These are phyloP conservation scores for Arxiozyma slooffiae DNA, from an alignment of 1,139 yeast species.

Conservation along the genomic window DNA sequence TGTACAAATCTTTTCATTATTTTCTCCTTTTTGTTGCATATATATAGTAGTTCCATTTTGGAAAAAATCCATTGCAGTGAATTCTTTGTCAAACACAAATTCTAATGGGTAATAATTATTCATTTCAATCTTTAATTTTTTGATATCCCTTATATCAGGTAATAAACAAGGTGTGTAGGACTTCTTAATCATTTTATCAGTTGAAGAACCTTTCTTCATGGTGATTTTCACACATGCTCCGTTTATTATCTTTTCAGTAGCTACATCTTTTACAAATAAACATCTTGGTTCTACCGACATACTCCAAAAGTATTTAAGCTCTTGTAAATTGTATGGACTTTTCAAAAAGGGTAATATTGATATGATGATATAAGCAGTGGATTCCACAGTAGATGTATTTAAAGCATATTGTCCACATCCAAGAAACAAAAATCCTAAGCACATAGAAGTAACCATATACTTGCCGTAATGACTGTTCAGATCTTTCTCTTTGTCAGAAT, in stretches of 20 bases:
- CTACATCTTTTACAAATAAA: constrained; percentile 61
- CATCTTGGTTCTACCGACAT: constrained; percentile 76
- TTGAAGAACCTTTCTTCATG: constrained; percentile 38
- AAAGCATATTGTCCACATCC: constrained; percentile 93
- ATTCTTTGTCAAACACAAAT: constrained; percentile 17
- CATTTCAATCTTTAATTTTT: constrained; percentile 17
- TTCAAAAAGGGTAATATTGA: constrained; percentile 67
- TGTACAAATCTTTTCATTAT: constrained; percentile 5
- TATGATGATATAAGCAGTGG: constrained; percentile 44
- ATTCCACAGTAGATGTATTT: constrained; percentile 35
- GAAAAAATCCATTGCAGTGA: constrained; percentile 19
- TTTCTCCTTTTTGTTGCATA: constrained; percentile 14
- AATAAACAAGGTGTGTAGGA: constrained; percentile 54
- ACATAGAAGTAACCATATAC: constrained; percentile 70
- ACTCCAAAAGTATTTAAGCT: constrained; percentile 86
- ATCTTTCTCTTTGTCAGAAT: constrained; percentile 8
- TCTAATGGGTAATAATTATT: constrained; percentile 25
- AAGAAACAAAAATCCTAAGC: constrained; percentile 76
- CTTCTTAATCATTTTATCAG: constrained; percentile 31
- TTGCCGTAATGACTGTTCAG: constrained; percentile 46
- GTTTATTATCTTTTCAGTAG: constrained; percentile 42
- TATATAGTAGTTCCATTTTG: constrained; percentile 23
- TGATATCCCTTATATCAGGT: constrained; percentile 48
- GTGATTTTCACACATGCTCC: constrained; percentile 35
- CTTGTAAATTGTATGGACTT: constrained; percentile 78